phyloP scores from a whole-genome alignment of 176 grass and related monocot species.

The Zea luxurians region DNA sequence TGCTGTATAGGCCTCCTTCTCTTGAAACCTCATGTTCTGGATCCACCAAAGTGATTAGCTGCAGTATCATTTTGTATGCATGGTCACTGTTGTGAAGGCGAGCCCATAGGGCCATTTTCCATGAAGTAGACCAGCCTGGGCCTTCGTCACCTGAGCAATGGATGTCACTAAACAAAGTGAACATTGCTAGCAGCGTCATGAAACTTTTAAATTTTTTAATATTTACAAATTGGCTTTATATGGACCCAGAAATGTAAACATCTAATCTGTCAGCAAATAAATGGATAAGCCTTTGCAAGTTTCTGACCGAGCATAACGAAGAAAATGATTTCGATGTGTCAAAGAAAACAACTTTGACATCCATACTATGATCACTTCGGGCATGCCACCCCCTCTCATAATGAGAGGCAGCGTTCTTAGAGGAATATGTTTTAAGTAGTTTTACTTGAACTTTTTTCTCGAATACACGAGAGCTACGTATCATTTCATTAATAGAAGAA shows the following conservation, averaged over 20 bases:
- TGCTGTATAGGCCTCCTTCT: constrained; percentile 98
- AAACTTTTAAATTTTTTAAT: not conserved
- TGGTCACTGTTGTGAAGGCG: constrained; percentile 74
- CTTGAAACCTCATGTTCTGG: constrained; percentile 57
- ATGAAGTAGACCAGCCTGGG: constrained; percentile 93
- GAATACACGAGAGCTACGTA: too few relatives aligned
- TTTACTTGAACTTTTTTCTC: not conserved
- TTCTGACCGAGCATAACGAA: not conserved
- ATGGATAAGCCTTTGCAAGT: not conserved
- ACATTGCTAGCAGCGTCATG: constrained; percentile 12
- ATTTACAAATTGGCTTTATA: not conserved
- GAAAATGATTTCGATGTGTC: constrained; percentile 4
- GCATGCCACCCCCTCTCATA: too few relatives aligned
- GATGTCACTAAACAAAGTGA: constrained; percentile 28
- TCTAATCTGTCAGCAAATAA: not conserved
- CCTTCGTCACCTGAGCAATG: constrained; percentile 65
- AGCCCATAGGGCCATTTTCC: constrained; percentile 97
- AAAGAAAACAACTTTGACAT: not conserved
- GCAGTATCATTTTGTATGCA: constrained; percentile 84
- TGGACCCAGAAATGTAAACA: not conserved
- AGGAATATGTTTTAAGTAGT: not conserved
- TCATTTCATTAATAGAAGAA: too few relatives aligned
- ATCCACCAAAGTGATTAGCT: constrained; percentile 79
- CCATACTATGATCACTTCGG: too few relatives aligned
- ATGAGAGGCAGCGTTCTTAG: too few relatives aligned